Conservation (phyloP, 345 rosid genomes). For the Eucalyptus cloeziana region DNA sequence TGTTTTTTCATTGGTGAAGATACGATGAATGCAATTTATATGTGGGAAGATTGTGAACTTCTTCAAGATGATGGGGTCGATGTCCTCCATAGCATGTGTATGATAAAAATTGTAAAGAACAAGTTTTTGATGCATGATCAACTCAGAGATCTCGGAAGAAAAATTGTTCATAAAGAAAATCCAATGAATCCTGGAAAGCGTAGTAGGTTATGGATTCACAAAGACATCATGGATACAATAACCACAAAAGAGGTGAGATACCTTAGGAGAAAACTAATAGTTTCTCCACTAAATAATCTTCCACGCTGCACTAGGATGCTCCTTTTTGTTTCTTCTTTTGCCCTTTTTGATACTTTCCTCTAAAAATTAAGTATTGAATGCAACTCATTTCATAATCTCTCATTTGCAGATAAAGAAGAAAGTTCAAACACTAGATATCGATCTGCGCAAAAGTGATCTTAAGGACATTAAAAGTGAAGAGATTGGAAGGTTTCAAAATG, state of each 20-base stretch:
- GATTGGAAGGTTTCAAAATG: neutral
- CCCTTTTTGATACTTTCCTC: too few relatives aligned
- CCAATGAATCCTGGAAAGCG: too few relatives aligned
- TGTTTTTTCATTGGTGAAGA: neutral
- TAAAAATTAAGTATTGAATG: too few relatives aligned
- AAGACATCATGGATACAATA: too few relatives aligned
- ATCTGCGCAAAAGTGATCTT: neutral
- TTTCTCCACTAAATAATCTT: too few relatives aligned
- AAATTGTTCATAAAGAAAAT: too few relatives aligned
- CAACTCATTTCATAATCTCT: too few relatives aligned
- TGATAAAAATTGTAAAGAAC: neutral
- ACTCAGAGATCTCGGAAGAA: too few relatives aligned
- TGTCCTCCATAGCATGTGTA: neutral
- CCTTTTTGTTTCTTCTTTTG: too few relatives aligned
- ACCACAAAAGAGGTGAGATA: rapidly evolving
- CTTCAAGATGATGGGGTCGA: rapidly evolving
- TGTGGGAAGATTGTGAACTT: neutral
- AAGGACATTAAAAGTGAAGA: neutral
- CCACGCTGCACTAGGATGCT: too few relatives aligned
- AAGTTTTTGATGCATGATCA: neutral
- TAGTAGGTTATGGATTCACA: too few relatives aligned
- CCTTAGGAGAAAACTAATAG: neutral
- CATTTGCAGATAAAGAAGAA: neutral
- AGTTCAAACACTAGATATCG: neutral
- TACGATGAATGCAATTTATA: neutral